Evolutionary conservation across 2,329 filamentous ascomycete species (phyloP), one percentile per base, ranked within the genome.

Genomic region (Paecilomyces sp.): DNA sequence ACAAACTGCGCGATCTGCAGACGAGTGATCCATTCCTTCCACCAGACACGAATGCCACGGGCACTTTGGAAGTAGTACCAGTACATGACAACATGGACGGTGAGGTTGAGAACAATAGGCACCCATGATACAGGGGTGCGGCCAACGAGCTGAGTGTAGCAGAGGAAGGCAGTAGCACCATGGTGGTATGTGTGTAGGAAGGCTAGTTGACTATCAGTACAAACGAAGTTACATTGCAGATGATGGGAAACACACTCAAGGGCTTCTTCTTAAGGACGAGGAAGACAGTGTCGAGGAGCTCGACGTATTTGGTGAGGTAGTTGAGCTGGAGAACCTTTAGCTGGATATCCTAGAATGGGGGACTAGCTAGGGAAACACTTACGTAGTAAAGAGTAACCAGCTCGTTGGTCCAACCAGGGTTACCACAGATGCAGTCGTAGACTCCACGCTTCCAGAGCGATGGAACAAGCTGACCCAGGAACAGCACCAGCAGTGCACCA

Each of bases 1-100:
- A 96, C 84, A 79, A 96, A 96, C 76, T 96, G 92, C 70, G 88
- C 86, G 76, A 96, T 96, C 79, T 96, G 92, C 70, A 96, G 88
- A 71, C 91, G 88, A 67, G 92, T 96, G 73, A 96, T 92, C 89
- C 92, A 96, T 80, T 96, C 90, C 87, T 96, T 96, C 92, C 92
- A 96, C 91, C 91, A 95, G 78, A 96, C 91, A 71, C 87, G 87
- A 76, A 96, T 85, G 68, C 92, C 92, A 68, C 92, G 90, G 57
- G 92, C 91, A 72, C 89, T 91, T 83, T 96, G 91, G 86, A 96
- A 96, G 85, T 96, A 96, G 86, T 96, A 96, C 91, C 91, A 96
- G 87, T 96, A 96, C 91, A 96, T 96, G 76, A 96, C 88, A 60
- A 96, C 91, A 79, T 96, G 91, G 57, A 96, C 91, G 64, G 85